These are phyloP conservation scores for Tolypocladium tundrense DNA, from an alignment of 2,329 filamentous ascomycete species.

Conservation along the genomic window DNA sequence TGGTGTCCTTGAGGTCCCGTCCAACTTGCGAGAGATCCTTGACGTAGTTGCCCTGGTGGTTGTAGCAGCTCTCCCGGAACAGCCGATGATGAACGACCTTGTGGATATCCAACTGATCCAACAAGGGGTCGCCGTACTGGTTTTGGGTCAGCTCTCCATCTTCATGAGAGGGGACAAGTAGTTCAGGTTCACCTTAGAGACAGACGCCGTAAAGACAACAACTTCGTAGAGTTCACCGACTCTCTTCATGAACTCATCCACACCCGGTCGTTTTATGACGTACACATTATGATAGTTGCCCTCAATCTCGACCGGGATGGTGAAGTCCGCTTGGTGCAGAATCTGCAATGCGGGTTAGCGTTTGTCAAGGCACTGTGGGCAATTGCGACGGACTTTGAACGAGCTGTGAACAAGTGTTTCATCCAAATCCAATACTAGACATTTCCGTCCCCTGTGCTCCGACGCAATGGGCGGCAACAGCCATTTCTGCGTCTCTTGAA, in stretches of 20 bases:
- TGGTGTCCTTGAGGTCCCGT: constrained; percentile 89
- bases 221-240: constrained; percentile 97
- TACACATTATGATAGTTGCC: constrained; percentile 99
- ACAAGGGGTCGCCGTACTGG: constrained; percentile 87
- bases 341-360: constrained; percentile 47
- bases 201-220: constrained; percentile 95
- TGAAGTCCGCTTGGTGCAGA: constrained; percentile 95
- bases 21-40: constrained; percentile 98
- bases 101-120: constrained; percentile 96
- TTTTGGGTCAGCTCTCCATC: neutral
- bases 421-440: constrained; percentile 87
- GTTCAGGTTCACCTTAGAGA: constrained; percentile 67
- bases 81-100: constrained; percentile 90
- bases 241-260: constrained; percentile 97
- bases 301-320: constrained; percentile 97
- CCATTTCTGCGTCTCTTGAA: constrained; percentile 44
- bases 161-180: constrained; percentile 4
- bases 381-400: constrained; percentile 64
- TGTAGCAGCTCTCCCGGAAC: constrained; percentile 98
- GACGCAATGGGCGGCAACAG: constrained; percentile 74
- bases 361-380: neutral
- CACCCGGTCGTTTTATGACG: constrained; percentile 97
- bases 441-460: constrained; percentile 80
- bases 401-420: constrained; percentile 97
- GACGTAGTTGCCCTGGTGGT: constrained; percentile 98